Conservation (phyloP, 345 rosid species). For the Jatropha curcas region DNA sequence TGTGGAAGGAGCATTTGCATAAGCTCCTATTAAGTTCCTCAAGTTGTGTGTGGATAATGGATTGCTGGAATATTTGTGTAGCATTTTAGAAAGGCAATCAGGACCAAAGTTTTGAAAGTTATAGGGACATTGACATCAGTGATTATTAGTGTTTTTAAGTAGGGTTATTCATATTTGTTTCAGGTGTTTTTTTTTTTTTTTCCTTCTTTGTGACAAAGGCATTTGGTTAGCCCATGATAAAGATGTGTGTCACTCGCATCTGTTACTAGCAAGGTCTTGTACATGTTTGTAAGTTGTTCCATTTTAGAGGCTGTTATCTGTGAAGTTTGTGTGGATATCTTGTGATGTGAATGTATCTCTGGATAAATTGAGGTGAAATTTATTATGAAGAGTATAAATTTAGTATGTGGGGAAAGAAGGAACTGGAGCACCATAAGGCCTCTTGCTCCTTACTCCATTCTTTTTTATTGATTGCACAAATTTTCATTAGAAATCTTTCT, state of each 20-base stretch:
- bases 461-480: too few species aligned
- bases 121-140: background rate
- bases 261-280: background rate
- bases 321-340: background rate
- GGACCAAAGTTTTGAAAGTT: background rate
- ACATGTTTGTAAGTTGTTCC: background rate
- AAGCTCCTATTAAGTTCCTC: too few species aligned
- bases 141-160: background rate
- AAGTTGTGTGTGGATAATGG: background rate
- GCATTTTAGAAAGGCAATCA: background rate
- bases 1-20: too few species aligned
- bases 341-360: too few species aligned
- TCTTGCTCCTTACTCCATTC: too few species aligned
- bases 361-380: background rate
- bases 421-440: too few species aligned
- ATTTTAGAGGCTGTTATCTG: background rate
- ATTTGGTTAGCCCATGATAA: background rate
- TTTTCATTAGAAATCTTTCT: too few species aligned
- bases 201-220: background rate
- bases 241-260: background rate
- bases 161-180: background rate
- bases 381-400: background rate
- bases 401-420: background rate
- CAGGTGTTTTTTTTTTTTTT: background rate
- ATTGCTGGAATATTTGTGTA: background rate